phyloP scores from a whole-genome alignment of 176 grass and related monocot species.

The Urochloa ruziziensis region DNA sequence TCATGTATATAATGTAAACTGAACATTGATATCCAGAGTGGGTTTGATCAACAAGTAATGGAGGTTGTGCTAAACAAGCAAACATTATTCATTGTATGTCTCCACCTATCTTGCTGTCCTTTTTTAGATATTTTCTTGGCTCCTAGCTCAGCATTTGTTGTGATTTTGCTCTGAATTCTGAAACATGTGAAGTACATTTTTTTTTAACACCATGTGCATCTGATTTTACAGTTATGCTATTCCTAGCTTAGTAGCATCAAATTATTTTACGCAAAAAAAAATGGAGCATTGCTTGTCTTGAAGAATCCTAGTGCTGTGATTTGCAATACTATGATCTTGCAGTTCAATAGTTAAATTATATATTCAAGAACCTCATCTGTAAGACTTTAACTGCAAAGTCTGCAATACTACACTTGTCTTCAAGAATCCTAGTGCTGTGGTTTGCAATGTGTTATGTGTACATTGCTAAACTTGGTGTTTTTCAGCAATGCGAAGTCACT shows the following conservation, averaged over 20 bases:
- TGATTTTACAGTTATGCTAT: not conserved
- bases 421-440: not conserved
- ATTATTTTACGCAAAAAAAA: not conserved
- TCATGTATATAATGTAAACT: slow-evolving; percentile 9
- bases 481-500: not conserved
- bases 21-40: not conserved
- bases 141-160: not conserved
- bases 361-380: not conserved
- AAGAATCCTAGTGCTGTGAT: not conserved
- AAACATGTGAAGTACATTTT: not conserved
- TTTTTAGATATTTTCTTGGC: not conserved
- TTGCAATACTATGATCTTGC: not conserved
- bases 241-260: not conserved
- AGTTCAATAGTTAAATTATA: not conserved
- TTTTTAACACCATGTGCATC: not conserved
- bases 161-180: not conserved
- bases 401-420: not conserved
- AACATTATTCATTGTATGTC: not conserved
- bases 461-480: not conserved
- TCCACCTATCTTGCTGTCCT: not conserved
- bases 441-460: not conserved
- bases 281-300: not conserved
- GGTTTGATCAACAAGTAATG: not conserved
- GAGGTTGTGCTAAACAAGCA: not conserved
- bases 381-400: not conserved